Base-by-base conservation (phyloP, 1,284 basidiomycete genomes). In the Leccinum fallax region DNA sequence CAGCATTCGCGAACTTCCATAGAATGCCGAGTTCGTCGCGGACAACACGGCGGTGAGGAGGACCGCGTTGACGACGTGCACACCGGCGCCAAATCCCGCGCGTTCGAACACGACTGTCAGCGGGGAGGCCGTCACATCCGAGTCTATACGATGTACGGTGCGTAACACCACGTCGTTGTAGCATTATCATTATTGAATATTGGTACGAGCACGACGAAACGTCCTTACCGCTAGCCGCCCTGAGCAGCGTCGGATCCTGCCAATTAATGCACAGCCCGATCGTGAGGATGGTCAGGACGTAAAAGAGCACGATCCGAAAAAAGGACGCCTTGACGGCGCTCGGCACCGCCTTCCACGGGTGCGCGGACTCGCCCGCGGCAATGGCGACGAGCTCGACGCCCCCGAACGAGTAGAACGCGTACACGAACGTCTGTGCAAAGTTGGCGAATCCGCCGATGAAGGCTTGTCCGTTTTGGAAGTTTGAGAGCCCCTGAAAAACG, bases 351-450 rank as follows among this genome's bases (percentile, higher is more conserved):
- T 83, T 83, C 72, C 82, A 80, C 0, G 88, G 88, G 65, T 81
- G 81, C 60, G 81, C 78, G 7, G 81, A 82, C 73, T 86, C 85
- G 16, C 84, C 87, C 13, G 87, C 87, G 13, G 88, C 86, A 28
- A 85, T 63, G 68, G 86, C 85, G 24, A 91, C 86, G 5, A 92
- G 84, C 66, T 91, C 89, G 32, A 89, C 87, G n/a, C 89, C 89
- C 53, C 86, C 85, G 74, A 85, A 91, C n/a, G 87, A 88, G 75
- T 86, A 91, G 65, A 85, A 86, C 4, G 83, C 85, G 59, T 77
- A 85, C 16, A 84, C 81, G 56, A 84, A 85, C 2, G 79, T 84
- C 66, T 83, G 82, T 2, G 82, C 81, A 66, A 84, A 82, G 28
- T 80, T 77, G 43, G 81, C 67, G 63, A 85, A 85, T 46, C 83